Evolutionary conservation across 176 grass and related monocot species (phyloP).

Genomic region (Neostapfia colusana): DNA sequence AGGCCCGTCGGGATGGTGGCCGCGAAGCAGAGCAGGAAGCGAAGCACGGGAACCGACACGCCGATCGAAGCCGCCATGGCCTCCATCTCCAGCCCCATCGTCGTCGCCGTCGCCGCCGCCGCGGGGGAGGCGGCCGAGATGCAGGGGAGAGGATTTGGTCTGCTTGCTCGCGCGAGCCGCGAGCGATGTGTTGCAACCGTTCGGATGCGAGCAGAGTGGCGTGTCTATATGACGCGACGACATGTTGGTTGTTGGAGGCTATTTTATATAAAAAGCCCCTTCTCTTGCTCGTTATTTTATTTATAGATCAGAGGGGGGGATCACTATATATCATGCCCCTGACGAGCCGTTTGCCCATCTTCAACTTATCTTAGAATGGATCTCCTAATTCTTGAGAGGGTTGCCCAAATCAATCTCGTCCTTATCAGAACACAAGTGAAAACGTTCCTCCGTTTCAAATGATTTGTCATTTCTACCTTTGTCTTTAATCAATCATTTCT

Average conservation of each 20-base stretch:
- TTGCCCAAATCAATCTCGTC: background rate
- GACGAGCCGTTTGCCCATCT: background rate
- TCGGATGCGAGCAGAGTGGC: conserved; percentile 32
- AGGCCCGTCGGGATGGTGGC: conserved; percentile 88
- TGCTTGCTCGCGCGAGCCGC: conserved; percentile 15
- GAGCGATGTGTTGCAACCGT: conserved; percentile 2
- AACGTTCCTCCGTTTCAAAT: too few species aligned
- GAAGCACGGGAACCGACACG: conserved; percentile 87
- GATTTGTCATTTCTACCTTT: too few species aligned
- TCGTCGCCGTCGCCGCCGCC: conserved; percentile 17
- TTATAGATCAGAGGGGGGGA: background rate
- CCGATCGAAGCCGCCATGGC: conserved; percentile 86
- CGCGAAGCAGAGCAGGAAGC: conserved; percentile 94
- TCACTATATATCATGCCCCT: background rate
- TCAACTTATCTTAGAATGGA: background rate
- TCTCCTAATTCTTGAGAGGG: background rate
- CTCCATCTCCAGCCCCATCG: conserved; percentile 77
- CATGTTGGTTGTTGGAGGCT: conserved; percentile 15
- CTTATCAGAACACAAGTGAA: too few species aligned
- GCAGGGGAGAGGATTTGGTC: conserved; percentile 39
- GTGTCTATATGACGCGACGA: conserved; percentile 14
- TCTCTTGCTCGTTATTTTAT: background rate
- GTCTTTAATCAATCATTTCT: too few species aligned
- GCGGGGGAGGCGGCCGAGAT: conserved; percentile 37
- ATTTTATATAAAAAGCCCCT: conserved; percentile 21